Percentiles rank a stretch among this genome's conserved stretches.
Evolutionary conservation across 2,329 filamentous ascomycete species (phyloP).

Genomic region (Curvularia hawaiiensis): DNA sequence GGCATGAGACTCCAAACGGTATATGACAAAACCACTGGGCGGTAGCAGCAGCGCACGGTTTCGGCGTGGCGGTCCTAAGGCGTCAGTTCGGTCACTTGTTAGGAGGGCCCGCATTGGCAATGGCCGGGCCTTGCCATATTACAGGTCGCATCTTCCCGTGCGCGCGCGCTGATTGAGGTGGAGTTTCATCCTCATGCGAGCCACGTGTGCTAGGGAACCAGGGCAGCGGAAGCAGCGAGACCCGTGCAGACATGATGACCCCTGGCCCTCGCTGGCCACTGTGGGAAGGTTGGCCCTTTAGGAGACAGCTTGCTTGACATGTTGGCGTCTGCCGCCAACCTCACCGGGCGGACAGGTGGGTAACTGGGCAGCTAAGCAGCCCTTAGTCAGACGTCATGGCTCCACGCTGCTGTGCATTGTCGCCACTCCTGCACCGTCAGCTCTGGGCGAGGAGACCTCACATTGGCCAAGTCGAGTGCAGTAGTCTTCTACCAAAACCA

Average conservation of each 20-base stretch:
- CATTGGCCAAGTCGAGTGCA: not conserved
- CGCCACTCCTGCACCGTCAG: not conserved
- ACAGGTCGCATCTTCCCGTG: slow-evolving; percentile 33
- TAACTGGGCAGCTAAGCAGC: not conserved
- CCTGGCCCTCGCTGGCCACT: slow-evolving; percentile 22
- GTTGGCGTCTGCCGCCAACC: slow-evolving; percentile 16
- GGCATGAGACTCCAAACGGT: slow-evolving; percentile 48
- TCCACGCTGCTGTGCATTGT: not conserved
- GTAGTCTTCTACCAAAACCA: slow-evolving; percentile 16
- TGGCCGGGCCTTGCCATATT: slow-evolving; percentile 30
- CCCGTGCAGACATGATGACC: slow-evolving; percentile 34
- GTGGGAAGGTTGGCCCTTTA: slow-evolving; percentile 24
- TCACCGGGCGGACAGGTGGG: not conserved
- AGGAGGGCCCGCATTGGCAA: slow-evolving; percentile 36
- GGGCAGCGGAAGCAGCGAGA: slow-evolving; percentile 40
- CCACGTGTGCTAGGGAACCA: slow-evolving; percentile 29
- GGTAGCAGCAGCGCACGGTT: slow-evolving; percentile 43
- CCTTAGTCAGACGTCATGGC: slow-evolving; percentile 16
- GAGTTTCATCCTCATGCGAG: slow-evolving; percentile 47
- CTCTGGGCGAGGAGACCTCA: not conserved
- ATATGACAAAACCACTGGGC: slow-evolving; percentile 45
- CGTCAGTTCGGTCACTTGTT: slow-evolving; percentile 42
- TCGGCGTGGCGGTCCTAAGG: slow-evolving; percentile 48
- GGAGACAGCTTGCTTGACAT: slow-evolving; percentile 22
- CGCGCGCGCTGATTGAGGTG: slow-evolving; percentile 40